A percentile compares a stretch with the other conserved stretches of the same genome.
Evolutionary conservation across 345 rosid species (phyloP).

Genomic region (Erysimum cheiranthoides): DNA sequence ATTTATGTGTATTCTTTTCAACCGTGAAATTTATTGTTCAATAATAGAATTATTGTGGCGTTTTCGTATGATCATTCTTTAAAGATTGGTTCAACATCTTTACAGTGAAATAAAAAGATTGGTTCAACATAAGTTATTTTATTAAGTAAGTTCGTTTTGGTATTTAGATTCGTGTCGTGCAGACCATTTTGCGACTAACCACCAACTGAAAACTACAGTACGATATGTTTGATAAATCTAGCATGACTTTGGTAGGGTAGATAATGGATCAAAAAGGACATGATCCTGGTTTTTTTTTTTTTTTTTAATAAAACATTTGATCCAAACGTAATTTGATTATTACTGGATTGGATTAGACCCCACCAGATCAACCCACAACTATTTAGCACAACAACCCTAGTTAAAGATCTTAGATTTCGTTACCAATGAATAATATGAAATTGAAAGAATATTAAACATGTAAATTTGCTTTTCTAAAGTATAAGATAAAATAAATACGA

Average conservation of each 20-base stretch:
- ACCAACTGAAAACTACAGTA: background rate
- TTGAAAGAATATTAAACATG: too few relatives aligned
- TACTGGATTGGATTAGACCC: conserved; percentile 14
- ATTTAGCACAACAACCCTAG: background rate
- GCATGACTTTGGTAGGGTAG: conserved; percentile 4
- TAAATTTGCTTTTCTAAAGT: background rate
- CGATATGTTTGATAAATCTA: background rate
- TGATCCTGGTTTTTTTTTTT: background rate
- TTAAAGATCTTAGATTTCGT: background rate
- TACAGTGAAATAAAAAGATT: too few relatives aligned
- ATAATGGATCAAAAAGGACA: background rate
- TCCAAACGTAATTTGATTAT: background rate
- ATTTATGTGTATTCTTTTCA: too few relatives aligned
- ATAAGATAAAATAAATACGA: too few relatives aligned
- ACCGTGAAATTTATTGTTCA: too few relatives aligned
- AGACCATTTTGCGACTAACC: background rate
- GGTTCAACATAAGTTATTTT: background rate
- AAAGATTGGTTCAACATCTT: too few relatives aligned
- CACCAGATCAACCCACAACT: background rate
- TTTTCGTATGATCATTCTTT: too few relatives aligned
- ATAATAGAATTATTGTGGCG: too few relatives aligned
- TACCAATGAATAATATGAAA: too few relatives aligned
- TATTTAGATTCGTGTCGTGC: background rate
- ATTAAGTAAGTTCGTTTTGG: background rate
- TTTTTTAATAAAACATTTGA: background rate